Conservation (phyloP, 2,329 filamentous ascomycete genomes). For the Fusarium sp. region DNA sequence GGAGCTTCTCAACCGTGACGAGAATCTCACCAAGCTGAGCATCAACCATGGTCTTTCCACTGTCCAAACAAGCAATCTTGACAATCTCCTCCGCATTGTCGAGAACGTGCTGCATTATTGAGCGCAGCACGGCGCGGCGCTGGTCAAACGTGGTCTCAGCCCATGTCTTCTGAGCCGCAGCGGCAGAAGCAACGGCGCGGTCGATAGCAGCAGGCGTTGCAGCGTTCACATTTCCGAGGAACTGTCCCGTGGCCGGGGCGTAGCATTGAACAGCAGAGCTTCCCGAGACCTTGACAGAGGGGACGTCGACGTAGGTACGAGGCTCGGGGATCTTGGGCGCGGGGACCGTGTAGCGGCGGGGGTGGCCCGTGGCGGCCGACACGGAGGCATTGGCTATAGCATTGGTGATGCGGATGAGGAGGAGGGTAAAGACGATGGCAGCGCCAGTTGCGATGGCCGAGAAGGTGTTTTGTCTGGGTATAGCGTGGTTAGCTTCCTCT, state of each 20-base stretch:
- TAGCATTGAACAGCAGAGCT: slow-evolving; percentile 84
- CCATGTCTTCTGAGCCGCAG: slow-evolving; percentile 82
- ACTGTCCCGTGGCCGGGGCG: slow-evolving; percentile 87
- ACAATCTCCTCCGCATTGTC: slow-evolving; percentile 92
- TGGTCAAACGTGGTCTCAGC: slow-evolving; percentile 80
- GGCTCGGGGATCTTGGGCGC: slow-evolving; percentile 71
- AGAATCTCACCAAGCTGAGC: slow-evolving; percentile 94
- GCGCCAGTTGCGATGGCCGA: slow-evolving; percentile 47
- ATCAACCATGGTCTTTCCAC: slow-evolving; percentile 96
- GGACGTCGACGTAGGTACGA: slow-evolving; percentile 67
- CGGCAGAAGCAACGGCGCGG: slow-evolving; percentile 78
- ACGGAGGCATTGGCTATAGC: slow-evolving; percentile 36
- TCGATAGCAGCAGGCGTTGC: slow-evolving; percentile 83
- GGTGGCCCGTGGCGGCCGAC: slow-evolving; percentile 50
- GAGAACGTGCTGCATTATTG: slow-evolving; percentile 84
- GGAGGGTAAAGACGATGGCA: slow-evolving; percentile 47
- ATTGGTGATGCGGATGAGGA: slow-evolving; percentile 48
- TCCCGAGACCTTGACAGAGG: slow-evolving; percentile 73
- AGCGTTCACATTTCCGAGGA: slow-evolving; percentile 83
- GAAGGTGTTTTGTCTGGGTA: slow-evolving; percentile 42
- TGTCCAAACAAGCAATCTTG: slow-evolving; percentile 87
- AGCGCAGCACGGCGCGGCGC: slow-evolving; percentile 82
- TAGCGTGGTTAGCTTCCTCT: slow-evolving; percentile 10
- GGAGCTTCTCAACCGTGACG: slow-evolving; percentile 92
- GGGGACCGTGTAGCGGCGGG: slow-evolving; percentile 71